These are phyloP conservation scores for Phytomonas sp. DNA, from an alignment of 208 protist genomes.

Conservation along the genomic window DNA sequence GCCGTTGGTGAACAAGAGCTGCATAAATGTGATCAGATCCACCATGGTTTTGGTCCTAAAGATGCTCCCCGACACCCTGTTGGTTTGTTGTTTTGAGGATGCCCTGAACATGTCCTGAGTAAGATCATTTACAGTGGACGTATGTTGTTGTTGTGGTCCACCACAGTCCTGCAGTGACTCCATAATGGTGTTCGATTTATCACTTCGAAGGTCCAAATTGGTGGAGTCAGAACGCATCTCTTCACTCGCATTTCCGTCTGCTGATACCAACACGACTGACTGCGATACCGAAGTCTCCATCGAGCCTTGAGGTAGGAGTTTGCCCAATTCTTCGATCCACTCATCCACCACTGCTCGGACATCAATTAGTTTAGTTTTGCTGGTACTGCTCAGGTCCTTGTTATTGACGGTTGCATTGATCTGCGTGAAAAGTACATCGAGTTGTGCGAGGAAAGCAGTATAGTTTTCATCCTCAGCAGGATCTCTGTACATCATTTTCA, in stretches of 20 bases:
- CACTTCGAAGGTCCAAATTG: neutral
- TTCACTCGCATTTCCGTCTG: neutral
- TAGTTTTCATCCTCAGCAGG: slow-evolving; percentile 60
- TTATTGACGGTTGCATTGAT: slow-evolving; percentile 35
- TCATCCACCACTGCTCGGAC: slow-evolving; percentile 32
- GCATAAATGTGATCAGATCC: slow-evolving; percentile 53
- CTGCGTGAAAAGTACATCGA: slow-evolving; percentile 55
- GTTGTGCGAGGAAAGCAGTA: slow-evolving; percentile 67
- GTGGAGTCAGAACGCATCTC: neutral
- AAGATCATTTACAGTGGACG: neutral
- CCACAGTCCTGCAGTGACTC: neutral
- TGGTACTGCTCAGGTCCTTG: slow-evolving; percentile 26
- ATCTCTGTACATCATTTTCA: slow-evolving; percentile 1
- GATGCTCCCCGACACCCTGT: neutral
- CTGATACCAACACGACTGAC: neutral
- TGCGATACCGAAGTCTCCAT: slow-evolving; percentile 12
- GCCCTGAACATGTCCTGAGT: neutral
- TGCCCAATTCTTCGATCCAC: slow-evolving; percentile 45
- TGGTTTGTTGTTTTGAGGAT: neutral
- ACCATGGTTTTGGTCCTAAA: slow-evolving; percentile 15
- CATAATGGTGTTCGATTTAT: neutral
- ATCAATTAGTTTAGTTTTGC: slow-evolving; percentile 42
- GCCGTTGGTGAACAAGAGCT: slow-evolving; percentile 38
- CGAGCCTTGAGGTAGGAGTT: slow-evolving; percentile 26
- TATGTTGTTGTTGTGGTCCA: neutral